Conservation (phyloP, 805 yeast genomes). For the Cyberlindnera mississippiensis region DNA sequence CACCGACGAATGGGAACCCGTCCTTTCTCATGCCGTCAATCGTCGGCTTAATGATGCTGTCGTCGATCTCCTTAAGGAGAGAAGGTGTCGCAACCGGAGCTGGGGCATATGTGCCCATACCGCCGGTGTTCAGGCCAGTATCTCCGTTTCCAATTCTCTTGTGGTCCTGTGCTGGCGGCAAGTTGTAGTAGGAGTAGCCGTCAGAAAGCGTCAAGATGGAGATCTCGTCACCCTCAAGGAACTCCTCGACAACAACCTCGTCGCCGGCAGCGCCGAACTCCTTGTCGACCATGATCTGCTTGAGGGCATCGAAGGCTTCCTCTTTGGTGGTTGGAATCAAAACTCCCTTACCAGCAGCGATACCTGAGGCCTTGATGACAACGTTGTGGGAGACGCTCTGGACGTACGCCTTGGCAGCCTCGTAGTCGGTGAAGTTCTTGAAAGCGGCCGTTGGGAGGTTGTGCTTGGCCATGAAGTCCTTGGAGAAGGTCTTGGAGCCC, state of each 20-base stretch:
- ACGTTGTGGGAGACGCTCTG: conserved; percentile 63
- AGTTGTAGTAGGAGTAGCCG: conserved; percentile 84
- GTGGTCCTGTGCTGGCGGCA: conserved; percentile 98
- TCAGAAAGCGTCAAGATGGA: conserved; percentile 89
- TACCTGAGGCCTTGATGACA: conserved; percentile 95
- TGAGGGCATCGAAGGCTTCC: conserved; percentile 82
- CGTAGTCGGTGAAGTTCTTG: conserved; percentile 73
- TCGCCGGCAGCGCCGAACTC: conserved; percentile 94
- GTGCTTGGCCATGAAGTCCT: conserved; percentile 89
- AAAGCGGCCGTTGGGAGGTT: conserved; percentile 92
- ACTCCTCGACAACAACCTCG: conserved; percentile 93
- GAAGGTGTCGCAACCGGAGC: conserved; percentile 90
- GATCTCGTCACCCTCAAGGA: conserved; percentile 93
- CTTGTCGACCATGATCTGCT: conserved; percentile 83
- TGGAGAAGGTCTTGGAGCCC: conserved; percentile 93
- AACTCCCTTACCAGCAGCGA: conserved; percentile 99
- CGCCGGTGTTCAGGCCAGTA: conserved; percentile 94
- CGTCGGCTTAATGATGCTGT: conserved; percentile 80
- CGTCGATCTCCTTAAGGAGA: conserved; percentile 65
- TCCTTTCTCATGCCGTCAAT: conserved; percentile 95
- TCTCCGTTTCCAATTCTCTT: conserved; percentile 94
- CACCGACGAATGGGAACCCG: conserved; percentile 93
- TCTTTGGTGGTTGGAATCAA: conserved; percentile 79
- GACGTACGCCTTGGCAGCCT: conserved; percentile 70
- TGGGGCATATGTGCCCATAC: conserved; percentile 99